Base-by-base conservation (phyloP, 2,329 filamentous ascomycete genomes). In the Keithomyces neogunnii region DNA sequence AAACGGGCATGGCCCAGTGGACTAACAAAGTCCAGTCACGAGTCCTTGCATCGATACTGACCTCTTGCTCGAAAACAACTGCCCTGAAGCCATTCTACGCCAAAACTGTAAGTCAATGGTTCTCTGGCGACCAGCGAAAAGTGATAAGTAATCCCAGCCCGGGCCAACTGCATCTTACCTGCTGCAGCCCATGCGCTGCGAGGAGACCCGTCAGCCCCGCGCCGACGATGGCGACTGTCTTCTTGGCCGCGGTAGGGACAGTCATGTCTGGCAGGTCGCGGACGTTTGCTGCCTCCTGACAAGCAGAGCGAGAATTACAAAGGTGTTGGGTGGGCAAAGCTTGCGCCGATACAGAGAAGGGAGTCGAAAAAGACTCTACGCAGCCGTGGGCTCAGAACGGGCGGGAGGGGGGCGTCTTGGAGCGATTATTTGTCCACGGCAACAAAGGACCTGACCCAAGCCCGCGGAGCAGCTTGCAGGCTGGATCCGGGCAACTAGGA, bases 11-110 rank as follows among this genome's bases (percentile, higher is more conserved):
- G 10, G 64, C 69, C 70, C 70, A 73, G 54, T 70, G 68, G 28
- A 71, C 55, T 9, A 68, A 59, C 33, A 71, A 68, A n/a, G 64
- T 66, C 68, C 68, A 70, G 58, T 70, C 68, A 49, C 68, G 65
- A 3, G 52, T 46, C 7, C 66, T 63, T 28, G 59, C 58, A 7
- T 62, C 56, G 50, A 67, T 44, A 48, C 58, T 54, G 2, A 50
- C 47, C 35, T 69, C 68, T 13, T 51, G 46, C 28, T 70, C 68
- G 47, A 63, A 68, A 2, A 70, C 53, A 33, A 56, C 49, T 5
- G 65, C 65, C 4, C 59, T 47, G 52, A 70, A 66, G 30, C 66
- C 67, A 43, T 63, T 59, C 64, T 69, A 35, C 19, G 26, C 28
- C n/a, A 36, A n/a, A 9, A 28, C 26, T 44, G 42, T n/a, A 53